Evolutionary conservation across 768 basidiomycete genomes (phyloP).

Genomic region (Auricularia sp.): DNA sequence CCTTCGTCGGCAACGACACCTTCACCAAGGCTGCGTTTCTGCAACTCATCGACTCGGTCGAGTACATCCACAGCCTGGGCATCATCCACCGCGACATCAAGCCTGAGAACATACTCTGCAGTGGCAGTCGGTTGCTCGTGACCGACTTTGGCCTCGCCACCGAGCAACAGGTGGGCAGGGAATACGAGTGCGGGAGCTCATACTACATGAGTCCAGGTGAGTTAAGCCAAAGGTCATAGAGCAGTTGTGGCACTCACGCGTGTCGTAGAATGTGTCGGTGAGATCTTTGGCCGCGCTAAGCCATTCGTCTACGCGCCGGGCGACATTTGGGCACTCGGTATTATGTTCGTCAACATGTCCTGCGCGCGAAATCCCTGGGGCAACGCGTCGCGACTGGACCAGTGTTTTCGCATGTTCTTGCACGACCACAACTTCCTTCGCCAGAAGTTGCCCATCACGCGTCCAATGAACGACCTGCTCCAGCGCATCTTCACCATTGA

Average conservation of each 20-base stretch:
- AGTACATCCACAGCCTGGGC: slow-evolving; percentile 82
- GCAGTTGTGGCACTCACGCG: slow-evolving; percentile 26
- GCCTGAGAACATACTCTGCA: slow-evolving; percentile 89
- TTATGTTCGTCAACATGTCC: slow-evolving; percentile 78
- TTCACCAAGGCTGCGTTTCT: slow-evolving; percentile 86
- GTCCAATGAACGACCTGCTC: slow-evolving; percentile 52
- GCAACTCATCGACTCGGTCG: slow-evolving; percentile 88
- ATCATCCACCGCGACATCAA: slow-evolving; percentile 96
- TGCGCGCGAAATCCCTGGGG: slow-evolving; percentile 73
- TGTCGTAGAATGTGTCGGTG: slow-evolving; percentile 54
- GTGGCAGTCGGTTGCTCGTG: slow-evolving; percentile 68
- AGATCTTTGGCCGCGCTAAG: slow-evolving; percentile 33
- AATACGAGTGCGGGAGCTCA: slow-evolving; percentile 94
- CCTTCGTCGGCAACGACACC: slow-evolving; percentile 56
- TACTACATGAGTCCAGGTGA: slow-evolving; percentile 95
- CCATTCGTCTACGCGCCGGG: slow-evolving; percentile 35
- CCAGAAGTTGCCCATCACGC: slow-evolving; percentile 63
- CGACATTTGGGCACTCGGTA: slow-evolving; percentile 72
- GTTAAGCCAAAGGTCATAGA: slow-evolving; percentile 13
- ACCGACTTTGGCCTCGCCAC: slow-evolving; percentile 96
- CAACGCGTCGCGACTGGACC: slow-evolving; percentile 44
- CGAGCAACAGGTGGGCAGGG: slow-evolving; percentile 70
- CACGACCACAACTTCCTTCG: slow-evolving; percentile 54
- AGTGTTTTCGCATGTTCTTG: slow-evolving; percentile 72
- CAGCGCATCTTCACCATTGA: slow-evolving; percentile 64